These are phyloP conservation scores for Kurtzmaniella cleridarum DNA, from an alignment of 805 yeast species.

Conservation along the genomic window DNA sequence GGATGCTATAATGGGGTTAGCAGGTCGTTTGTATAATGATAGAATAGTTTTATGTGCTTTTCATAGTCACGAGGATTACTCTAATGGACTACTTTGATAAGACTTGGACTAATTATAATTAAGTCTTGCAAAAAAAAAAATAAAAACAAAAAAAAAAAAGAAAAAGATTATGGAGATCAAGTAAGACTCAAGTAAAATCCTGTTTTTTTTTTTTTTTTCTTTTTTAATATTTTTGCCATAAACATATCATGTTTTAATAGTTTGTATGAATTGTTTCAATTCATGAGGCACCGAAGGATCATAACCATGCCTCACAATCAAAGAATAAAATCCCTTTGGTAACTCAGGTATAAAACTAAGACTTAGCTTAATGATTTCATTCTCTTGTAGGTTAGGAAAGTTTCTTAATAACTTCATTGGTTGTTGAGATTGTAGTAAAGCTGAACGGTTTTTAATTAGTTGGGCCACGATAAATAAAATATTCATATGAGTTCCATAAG, in stretches of 20 bases:
- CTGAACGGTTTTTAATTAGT: constrained; percentile 60
- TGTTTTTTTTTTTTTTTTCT: too few species aligned
- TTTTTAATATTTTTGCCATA: too few species aligned
- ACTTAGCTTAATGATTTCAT: constrained; percentile 70
- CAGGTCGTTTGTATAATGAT: constrained; percentile 65
- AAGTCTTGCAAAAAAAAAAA: too few species aligned
- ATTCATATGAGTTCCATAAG: constrained; percentile 88
- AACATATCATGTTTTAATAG: constrained; percentile 8
- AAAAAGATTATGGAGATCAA: not conserved
- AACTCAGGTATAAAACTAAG: constrained; percentile 73
- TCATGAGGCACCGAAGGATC: constrained; percentile 41
- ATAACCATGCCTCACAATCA: constrained; percentile 58
- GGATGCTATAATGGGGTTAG: constrained; percentile 51
- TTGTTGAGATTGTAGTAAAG: constrained; percentile 50
- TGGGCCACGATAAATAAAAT: constrained; percentile 81
- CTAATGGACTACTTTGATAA: constrained; percentile 25
- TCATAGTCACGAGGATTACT: constrained; percentile 56
- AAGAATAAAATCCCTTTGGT: constrained; percentile 60
- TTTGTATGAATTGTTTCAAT: constrained; percentile 16
- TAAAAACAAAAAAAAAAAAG: too few species aligned
- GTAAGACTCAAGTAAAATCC: too few species aligned
- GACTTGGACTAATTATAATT: not conserved
- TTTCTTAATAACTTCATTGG: constrained; percentile 76
- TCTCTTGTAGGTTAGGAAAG: constrained; percentile 67
- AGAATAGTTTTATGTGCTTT: constrained; percentile 64